Evolutionary conservation across 192 early-diverging fungal genomes (phyloP).

Genomic region (Dissophora globulifera): DNA sequence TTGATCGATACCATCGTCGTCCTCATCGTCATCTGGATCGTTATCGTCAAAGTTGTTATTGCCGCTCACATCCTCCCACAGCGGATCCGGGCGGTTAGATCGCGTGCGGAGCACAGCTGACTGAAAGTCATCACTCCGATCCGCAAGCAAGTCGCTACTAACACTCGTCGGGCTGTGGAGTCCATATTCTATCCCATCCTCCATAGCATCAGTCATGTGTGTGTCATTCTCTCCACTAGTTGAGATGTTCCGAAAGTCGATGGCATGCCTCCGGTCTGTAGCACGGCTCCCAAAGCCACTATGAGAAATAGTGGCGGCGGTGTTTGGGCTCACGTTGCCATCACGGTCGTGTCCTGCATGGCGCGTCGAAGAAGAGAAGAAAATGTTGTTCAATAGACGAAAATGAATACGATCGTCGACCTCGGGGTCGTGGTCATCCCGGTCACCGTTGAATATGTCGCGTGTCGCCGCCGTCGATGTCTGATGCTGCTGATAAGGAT

Average conservation of each 20-base stretch:
- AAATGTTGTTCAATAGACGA: constrained; percentile 21
- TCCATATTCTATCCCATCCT: constrained; percentile 14
- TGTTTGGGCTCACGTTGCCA: constrained; percentile 13
- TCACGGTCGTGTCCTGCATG: constrained; percentile 10
- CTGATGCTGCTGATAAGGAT: no score
- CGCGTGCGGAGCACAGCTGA: constrained; percentile 1
- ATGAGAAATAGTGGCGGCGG: neutral
- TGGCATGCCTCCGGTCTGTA: no score
- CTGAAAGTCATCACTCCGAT: constrained; percentile 14
- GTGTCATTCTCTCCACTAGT: no score
- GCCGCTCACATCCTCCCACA: constrained; percentile 12
- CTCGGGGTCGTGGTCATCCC: no score
- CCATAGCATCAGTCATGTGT: neutral
- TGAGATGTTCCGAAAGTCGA: no score
- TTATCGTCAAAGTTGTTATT: no score
- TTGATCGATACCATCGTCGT: constrained; percentile 28
- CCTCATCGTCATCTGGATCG: constrained; percentile 20
- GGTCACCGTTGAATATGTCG: no score
- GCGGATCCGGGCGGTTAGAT: constrained; percentile 3
- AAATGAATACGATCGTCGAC: constrained; percentile 47
- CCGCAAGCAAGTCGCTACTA: neutral
- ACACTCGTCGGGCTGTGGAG: neutral
- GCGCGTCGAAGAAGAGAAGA: constrained; percentile 9
- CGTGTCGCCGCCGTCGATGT: no score
- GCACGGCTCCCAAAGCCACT: neutral